These are phyloP conservation scores for Moesziomyces sp. DNA, from an alignment of 1,284 basidiomycete species.

Conservation along the genomic window DNA sequence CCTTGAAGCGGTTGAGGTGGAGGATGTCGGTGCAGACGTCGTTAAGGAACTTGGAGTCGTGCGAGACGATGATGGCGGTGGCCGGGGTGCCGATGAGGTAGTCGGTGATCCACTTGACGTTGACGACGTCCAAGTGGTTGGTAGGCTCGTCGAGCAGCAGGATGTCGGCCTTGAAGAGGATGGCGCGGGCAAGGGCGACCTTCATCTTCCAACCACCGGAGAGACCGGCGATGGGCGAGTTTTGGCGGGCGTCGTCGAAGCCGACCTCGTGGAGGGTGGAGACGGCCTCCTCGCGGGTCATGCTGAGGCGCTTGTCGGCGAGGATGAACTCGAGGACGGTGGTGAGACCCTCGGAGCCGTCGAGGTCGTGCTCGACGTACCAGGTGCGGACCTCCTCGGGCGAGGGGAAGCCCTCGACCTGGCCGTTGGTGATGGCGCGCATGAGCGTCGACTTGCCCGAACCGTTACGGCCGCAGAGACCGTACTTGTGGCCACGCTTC, in stretches of 20 bases:
- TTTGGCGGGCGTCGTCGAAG: conserved; percentile 66
- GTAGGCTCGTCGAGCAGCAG: conserved; percentile 67
- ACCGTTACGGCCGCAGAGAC: conserved; percentile 68
- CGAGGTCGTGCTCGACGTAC: conserved; percentile 69
- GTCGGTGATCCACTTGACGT: conserved; percentile 68
- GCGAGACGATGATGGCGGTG: conserved; percentile 68
- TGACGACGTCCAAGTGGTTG: conserved; percentile 68
- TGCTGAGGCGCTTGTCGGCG: conserved; percentile 63
- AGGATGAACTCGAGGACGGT: conserved; percentile 67
- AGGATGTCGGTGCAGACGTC: conserved; percentile 68
- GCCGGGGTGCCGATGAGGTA: conserved; percentile 62
- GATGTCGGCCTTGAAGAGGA: conserved; percentile 68
- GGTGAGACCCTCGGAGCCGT: conserved; percentile 67
- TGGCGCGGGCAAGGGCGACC: conserved; percentile 67
- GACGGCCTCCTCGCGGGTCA: conserved; percentile 58
- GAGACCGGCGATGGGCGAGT: conserved; percentile 65
- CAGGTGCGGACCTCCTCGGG: conserved; percentile 67
- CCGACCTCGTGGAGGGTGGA: conserved; percentile 65
- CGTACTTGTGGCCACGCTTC: conserved; percentile 68
- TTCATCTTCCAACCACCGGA: conserved; percentile 69
- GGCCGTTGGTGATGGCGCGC: conserved; percentile 68
- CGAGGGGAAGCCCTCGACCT: conserved; percentile 68
- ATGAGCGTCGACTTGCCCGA: conserved; percentile 68
- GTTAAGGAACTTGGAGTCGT: conserved; percentile 68
- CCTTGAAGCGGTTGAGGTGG: conserved; percentile 68